These are phyloP conservation scores for Cichorium intybus DNA, from an alignment of 140 eudicot genomes.

Conservation along the genomic window DNA sequence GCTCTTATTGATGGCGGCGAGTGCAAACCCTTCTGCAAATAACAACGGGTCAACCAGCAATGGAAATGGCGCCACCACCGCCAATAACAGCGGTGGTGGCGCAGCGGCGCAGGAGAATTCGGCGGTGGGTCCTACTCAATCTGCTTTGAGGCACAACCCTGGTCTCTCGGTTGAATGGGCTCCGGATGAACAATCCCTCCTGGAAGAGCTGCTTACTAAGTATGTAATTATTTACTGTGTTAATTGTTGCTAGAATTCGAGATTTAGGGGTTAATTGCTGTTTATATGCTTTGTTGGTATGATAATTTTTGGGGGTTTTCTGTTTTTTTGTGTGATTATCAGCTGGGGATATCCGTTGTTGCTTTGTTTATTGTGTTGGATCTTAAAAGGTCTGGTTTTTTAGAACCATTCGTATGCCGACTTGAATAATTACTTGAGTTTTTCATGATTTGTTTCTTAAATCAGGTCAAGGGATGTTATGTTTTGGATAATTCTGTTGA, in stretches of 20 bases:
- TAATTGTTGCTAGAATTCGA: not conserved
- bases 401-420: not conserved
- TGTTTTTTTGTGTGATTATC: not conserved
- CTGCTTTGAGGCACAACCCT: conserved; percentile 76
- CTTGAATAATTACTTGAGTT: not conserved
- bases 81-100: conserved; percentile 37
- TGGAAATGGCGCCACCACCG: conserved; percentile 41
- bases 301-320: conserved; percentile 14
- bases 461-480: not conserved
- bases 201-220: conserved; percentile 72
- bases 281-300: conserved; percentile 1
- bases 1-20: conserved; percentile 64
- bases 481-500: not conserved
- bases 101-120: conserved; percentile 59
- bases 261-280: not conserved
- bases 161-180: conserved; percentile 76
- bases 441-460: not conserved
- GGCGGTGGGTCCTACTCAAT: conserved; percentile 57
- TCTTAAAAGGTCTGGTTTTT: conserved; percentile 15
- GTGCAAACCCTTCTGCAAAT: conserved; percentile 70
- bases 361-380: conserved; percentile 2
- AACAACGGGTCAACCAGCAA: conserved; percentile 36
- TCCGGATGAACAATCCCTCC: conserved; percentile 67
- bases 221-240: conserved; percentile 7
- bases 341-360: not conserved